Percentiles rank a stretch among this genome's conserved stretches.
phyloP scores from a whole-genome alignment of 371 early-diverging fungal species.

The Nematocida major region DNA sequence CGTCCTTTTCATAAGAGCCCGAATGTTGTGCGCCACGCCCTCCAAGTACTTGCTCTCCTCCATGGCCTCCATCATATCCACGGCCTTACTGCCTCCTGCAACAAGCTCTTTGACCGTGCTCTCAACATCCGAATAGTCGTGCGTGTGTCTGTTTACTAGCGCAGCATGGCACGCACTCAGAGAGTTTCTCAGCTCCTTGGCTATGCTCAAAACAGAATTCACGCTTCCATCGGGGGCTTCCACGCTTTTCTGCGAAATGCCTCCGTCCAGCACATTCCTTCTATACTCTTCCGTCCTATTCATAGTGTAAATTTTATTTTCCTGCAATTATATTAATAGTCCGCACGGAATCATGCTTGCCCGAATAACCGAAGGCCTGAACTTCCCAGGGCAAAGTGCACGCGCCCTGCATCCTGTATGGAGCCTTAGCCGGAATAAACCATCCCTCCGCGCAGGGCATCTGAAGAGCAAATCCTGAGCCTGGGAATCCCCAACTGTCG shows the following conservation, averaged over 20 bases:
- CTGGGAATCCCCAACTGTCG: too few relatives aligned
- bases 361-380: too few relatives aligned
- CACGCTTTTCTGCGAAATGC: background rate
- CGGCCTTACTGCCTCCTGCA: background rate
- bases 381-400: too few relatives aligned
- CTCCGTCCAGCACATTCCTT: background rate
- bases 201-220: background rate
- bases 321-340: background rate
- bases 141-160: background rate
- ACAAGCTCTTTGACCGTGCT: background rate
- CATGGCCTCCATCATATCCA: background rate
- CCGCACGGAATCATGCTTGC: too few relatives aligned
- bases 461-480: too few relatives aligned
- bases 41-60: background rate
- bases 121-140: conserved; percentile 32
- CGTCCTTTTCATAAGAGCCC: background rate
- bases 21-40: background rate
- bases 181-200: conserved; percentile 16
- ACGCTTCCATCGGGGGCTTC: background rate
- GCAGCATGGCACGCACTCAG: background rate
- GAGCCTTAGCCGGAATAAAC: too few relatives aligned
- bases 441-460: too few relatives aligned
- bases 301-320: conserved; percentile 50
- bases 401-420: too few relatives aligned
- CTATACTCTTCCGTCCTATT: conserved; percentile 40